These are phyloP conservation scores for Hypoxylon intermedium DNA, from an alignment of 495 filamentous ascomycete species.

Conservation along the genomic window DNA sequence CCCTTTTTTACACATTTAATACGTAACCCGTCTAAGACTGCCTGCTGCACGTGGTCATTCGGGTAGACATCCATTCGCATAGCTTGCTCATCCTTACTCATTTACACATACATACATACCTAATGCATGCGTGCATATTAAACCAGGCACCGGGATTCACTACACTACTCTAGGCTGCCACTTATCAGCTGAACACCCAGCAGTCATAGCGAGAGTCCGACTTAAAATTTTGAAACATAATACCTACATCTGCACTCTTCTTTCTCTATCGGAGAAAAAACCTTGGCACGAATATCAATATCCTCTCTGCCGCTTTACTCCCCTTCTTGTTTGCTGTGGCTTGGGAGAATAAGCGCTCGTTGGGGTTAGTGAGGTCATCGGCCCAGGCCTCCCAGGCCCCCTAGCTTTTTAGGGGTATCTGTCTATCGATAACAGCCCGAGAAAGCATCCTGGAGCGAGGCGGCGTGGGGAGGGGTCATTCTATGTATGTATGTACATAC, in stretches of 20 bases:
- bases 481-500: too few relatives aligned
- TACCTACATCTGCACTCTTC: too few relatives aligned
- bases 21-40: too few relatives aligned
- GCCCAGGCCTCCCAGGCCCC: constrained; percentile 5
- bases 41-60: background rate
- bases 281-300: too few relatives aligned
- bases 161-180: too few relatives aligned
- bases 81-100: background rate
- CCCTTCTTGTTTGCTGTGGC: too few relatives aligned
- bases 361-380: constrained; percentile 35
- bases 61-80: background rate
- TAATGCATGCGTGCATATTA: background rate
- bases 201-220: too few relatives aligned
- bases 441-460: constrained; percentile 1
- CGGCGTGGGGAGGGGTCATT: constrained; percentile 33
- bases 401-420: background rate
- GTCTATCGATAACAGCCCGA: constrained; percentile 36
- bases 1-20: constrained; percentile 4
- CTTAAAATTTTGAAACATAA: too few relatives aligned
- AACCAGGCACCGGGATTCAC: background rate
- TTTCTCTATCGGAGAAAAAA: too few relatives aligned
- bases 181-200: too few relatives aligned
- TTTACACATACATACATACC: background rate
- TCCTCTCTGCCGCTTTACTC: too few relatives aligned
- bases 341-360: background rate